phyloP scores from a whole-genome alignment of 139 green algal species.

The Chlamydomonas asymmetrica region DNA sequence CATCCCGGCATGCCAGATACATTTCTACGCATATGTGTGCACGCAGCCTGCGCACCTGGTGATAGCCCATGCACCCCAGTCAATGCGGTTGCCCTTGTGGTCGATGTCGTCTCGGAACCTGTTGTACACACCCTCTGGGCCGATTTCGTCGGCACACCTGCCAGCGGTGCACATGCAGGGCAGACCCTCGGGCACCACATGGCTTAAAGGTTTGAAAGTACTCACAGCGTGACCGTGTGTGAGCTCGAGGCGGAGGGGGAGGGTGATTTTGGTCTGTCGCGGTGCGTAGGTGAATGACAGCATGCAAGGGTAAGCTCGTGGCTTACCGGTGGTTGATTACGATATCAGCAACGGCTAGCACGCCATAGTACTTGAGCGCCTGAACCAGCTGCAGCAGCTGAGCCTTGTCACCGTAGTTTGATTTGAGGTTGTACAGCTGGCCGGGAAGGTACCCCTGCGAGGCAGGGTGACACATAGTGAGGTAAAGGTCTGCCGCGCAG shows the following conservation, averaged over 20 bases:
- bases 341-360: conserved; percentile 9
- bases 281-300: not conserved
- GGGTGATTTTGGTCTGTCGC: not conserved
- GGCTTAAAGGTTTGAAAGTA: too few relatives aligned
- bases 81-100: conserved; percentile 43
- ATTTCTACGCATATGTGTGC: conserved; percentile 59
- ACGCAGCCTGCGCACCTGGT: conserved; percentile 66
- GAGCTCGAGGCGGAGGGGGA: too few relatives aligned
- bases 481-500: too few relatives aligned
- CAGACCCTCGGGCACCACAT: too few relatives aligned
- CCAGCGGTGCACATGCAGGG: too few relatives aligned
- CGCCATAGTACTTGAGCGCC: not conserved
- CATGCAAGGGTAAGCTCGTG: not conserved
- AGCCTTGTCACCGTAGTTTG: conserved; percentile 16
- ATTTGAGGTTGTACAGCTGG: conserved; percentile 76
- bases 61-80: conserved; percentile 86
- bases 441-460: conserved; percentile 76
- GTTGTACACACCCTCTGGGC: conserved; percentile 42
- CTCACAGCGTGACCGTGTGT: too few relatives aligned
- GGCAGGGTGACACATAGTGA: too few relatives aligned
- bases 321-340: conserved; percentile 24
- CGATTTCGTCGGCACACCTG: conserved; percentile 43
- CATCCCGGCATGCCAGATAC: too few relatives aligned
- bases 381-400: conserved; percentile 17
- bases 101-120: conserved; percentile 34